Conservation (phyloP, 306 rosid species). For the Vigna nakashimae region DNA sequence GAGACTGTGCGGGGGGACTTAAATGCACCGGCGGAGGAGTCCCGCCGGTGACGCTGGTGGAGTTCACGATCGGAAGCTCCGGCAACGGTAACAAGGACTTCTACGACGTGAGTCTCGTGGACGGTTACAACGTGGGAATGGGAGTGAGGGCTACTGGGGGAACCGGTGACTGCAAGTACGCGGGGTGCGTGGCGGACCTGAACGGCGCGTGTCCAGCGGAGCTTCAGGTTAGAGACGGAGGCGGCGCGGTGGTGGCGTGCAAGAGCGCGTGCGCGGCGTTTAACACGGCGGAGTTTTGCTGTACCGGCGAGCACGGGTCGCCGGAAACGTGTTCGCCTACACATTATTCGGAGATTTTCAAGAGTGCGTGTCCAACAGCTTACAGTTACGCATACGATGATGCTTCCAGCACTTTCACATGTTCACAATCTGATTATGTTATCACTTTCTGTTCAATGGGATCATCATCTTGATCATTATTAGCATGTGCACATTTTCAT, state of each 20-base stretch:
- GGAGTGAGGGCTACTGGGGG: conserved; percentile 76
- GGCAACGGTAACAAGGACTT: conserved; percentile 59
- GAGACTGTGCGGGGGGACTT: conserved; percentile 63
- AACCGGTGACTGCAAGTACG: conserved; percentile 83
- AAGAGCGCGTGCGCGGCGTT: conserved; percentile 89
- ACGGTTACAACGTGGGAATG: conserved; percentile 89
- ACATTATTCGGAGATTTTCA: conserved; percentile 75
- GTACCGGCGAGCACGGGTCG: conserved; percentile 78
- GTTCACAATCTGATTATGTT: conserved; percentile 70
- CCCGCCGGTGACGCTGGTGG: conserved; percentile 76
- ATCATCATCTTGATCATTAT: conserved; percentile 23
- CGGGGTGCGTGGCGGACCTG: conserved; percentile 79
- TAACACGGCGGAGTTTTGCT: conserved; percentile 70
- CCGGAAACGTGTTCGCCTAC: conserved; percentile 84
- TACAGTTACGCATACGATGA: conserved; percentile 95
- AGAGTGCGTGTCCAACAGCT: conserved; percentile 87
- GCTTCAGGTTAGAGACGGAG: conserved; percentile 50
- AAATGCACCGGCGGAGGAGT: conserved; percentile 64
- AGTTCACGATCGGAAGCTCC: conserved; percentile 61
- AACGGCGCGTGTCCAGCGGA: conserved; percentile 68
- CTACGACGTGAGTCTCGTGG: conserved; percentile 89
- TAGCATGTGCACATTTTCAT: too few relatives aligned
- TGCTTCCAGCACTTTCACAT: conserved; percentile 89
- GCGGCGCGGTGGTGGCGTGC: conserved; percentile 72
- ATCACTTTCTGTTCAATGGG: conserved; percentile 75